A percentile compares a stretch with the other conserved stretches of the same genome.
Conservation (phyloP, 2,329 filamentous ascomycete species). For the Zarea fungicola region DNA sequence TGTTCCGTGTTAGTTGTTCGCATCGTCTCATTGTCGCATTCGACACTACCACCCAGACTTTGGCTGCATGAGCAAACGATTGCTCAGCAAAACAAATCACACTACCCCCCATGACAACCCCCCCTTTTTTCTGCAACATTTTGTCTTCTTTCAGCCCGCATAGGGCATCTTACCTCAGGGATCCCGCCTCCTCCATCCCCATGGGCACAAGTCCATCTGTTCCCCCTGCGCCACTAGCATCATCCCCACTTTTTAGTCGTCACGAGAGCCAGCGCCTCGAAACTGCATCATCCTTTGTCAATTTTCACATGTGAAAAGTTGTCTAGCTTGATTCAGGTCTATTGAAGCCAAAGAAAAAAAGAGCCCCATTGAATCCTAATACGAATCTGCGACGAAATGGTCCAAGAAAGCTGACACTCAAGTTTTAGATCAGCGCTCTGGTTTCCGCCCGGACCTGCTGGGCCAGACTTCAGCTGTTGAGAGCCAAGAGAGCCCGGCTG, state of each 20-base stretch:
- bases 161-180: conserved; percentile 16
- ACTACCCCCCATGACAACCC: background rate
- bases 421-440: conserved; percentile 13
- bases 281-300: conserved; percentile 7
- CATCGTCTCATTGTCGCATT: no score
- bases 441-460: conserved; percentile 12
- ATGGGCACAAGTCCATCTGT: conserved; percentile 10
- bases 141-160: background rate
- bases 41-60: background rate
- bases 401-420: conserved; percentile 8
- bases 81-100: background rate
- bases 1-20: background rate
- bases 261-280: conserved; percentile 12
- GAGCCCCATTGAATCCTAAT: background rate
- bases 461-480: conserved; percentile 6
- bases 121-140: background rate
- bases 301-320: conserved; percentile 20
- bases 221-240: conserved; percentile 8
- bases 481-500: conserved; percentile 11
- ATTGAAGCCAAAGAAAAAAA: background rate
- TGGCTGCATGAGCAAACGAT: background rate
- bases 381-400: background rate
- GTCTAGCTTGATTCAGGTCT: conserved; percentile 6
- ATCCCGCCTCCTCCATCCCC: conserved; percentile 12
- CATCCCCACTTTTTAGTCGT: conserved; percentile 13